These are phyloP conservation scores for Gracilaria caudata DNA, from an alignment of 23 red algal species.

Conservation along the genomic window DNA sequence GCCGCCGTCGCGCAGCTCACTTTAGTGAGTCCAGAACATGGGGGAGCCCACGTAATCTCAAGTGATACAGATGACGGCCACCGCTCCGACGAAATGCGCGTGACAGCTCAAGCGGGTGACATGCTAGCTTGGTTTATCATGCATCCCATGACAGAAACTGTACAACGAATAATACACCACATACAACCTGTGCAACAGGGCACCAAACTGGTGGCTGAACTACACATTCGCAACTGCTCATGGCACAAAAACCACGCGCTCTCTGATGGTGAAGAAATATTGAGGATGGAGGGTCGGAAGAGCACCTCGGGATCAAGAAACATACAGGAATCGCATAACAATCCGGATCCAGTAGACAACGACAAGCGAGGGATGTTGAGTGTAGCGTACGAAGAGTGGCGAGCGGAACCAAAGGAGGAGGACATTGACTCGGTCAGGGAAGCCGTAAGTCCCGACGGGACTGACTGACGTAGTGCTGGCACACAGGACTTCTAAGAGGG, in stretches of 20 bases:
- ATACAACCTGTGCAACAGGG: neutral
- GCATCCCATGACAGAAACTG: slow-evolving; percentile 9
- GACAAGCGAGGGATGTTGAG: no score
- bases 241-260: neutral
- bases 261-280: neutral
- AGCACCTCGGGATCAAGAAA: no score
- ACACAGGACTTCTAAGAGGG: no score
- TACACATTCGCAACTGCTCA: slow-evolving; percentile 14
- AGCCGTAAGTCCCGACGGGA: no score
- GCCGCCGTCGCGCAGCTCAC: slow-evolving; percentile 15
- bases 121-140: slow-evolving; percentile 12
- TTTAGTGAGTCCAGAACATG: neutral
- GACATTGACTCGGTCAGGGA: no score
- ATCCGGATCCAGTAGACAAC: neutral
- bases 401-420: no score
- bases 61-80: no score
- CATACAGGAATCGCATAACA: neutral
- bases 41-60: neutral
- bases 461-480: no score
- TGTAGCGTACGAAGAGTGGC: no score
- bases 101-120: neutral
- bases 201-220: slow-evolving; percentile 8
- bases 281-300: neutral
- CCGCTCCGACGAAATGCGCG: neutral
- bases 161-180: neutral